These are phyloP conservation scores for Didymella exigua DNA, from an alignment of 2,329 filamentous ascomycete genomes.

Conservation along the genomic window DNA sequence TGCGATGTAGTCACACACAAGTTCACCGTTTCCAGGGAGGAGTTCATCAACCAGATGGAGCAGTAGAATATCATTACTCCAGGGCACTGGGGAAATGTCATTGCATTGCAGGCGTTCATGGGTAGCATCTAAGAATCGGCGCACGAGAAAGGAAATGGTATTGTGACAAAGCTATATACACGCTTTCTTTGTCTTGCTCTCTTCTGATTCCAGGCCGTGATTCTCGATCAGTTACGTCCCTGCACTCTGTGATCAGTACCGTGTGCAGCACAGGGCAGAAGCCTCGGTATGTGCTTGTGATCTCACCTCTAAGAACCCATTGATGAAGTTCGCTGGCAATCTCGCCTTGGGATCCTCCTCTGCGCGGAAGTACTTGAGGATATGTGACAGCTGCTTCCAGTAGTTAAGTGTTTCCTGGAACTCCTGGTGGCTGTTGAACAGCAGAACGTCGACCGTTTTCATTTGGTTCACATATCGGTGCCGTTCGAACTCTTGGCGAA, in stretches of 20 bases:
- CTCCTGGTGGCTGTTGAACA: constrained; percentile 90
- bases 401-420: constrained; percentile 99
- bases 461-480: constrained; percentile 93
- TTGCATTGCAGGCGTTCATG: constrained; percentile 45
- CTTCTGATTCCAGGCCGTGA: constrained; percentile 10
- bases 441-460: constrained; percentile 82
- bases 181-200: constrained; percentile 25
- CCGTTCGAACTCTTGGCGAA: constrained; percentile 95
- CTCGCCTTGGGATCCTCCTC: constrained; percentile 78
- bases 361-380: constrained; percentile 94
- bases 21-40: constrained; percentile 72
- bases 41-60: constrained; percentile 56
- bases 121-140: constrained; percentile 27
- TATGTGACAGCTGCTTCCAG: constrained; percentile 96
- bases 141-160: constrained; percentile 45
- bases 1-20: constrained; percentile 95
- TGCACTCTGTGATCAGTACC: constrained; percentile 24
- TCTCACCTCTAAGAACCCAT: constrained; percentile 89
- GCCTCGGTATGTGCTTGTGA: background rate
- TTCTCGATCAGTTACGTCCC: constrained; percentile 46
- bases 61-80: constrained; percentile 13
- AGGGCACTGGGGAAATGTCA: background rate
- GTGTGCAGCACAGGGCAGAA: background rate
- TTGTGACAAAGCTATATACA: constrained; percentile 45
- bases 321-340: constrained; percentile 88